Base-by-base conservation (phyloP, 169 alveolate species). In the Babesia gibsoni region DNA sequence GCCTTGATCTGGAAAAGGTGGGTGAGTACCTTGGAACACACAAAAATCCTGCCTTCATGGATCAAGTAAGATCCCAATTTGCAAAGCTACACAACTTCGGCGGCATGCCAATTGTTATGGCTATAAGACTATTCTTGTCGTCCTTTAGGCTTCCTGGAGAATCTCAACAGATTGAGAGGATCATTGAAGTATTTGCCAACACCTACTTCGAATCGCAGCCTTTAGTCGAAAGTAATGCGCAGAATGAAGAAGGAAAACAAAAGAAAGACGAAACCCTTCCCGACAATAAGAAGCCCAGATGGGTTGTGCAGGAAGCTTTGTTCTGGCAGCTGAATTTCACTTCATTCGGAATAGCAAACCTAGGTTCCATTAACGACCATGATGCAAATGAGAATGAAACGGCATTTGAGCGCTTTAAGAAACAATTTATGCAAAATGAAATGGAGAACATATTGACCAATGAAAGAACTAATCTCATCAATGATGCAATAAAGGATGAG, bases 61-160 rank as follows among this genome's bases (percentile, higher is more conserved):
- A 56, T 48, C 73, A 85, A 57, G 92, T 93, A 41, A 75, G 91
- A 42, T 67, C 57, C 9, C 87, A 82, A 45, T 93, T 88, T 75
- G 88, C 87, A 43, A 67, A 84, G 54, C 72, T 89, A 6, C 91
- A 91, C 83, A 75, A 67, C 42, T 91, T 93, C 66, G 63, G 89
- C 48, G 91, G 88, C 30, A 61, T 90, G 54, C 89, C 95, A 9
- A 72, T 93, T 32, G 95, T 93, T 29, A 88, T 79, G 79, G 94
- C 96, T 4, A 77, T 94, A 23, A 83, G 97, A 59, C 57, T 65
- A 43, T 82, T 92, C 52, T 67, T 94, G 52, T 68, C 90, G 18
- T 73, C 95, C 18, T 94, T 92, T 83, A 89, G 92, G 67, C 70
- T 93, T 35, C 97, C 97, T 0, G 97, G 97, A 1, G 98, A 94